Evolutionary conservation across 495 filamentous ascomycete species (phyloP).

Genomic region (Copromyces sp.): DNA sequence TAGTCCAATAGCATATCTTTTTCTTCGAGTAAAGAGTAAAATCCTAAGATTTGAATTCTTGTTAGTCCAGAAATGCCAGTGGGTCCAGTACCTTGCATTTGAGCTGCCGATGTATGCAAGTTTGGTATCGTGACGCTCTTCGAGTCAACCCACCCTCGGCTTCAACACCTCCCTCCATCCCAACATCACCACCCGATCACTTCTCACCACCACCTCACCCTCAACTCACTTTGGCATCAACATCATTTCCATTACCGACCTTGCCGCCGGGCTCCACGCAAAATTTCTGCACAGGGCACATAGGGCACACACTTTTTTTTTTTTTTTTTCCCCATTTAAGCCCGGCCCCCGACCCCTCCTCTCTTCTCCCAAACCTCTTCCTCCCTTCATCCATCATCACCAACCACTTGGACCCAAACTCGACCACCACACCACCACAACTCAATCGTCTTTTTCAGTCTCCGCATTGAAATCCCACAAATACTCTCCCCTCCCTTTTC

Average conservation of each 20-base stretch:
- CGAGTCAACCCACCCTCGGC: neutral
- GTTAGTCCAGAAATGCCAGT: neutral
- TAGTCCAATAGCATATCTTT: neutral
- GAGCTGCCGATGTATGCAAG: neutral
- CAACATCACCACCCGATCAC: neutral
- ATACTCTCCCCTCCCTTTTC: neutral
- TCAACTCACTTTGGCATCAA: neutral
- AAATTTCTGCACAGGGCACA: neutral
- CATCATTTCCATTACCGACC: neutral
- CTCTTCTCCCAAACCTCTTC: neutral
- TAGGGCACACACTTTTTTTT: neutral
- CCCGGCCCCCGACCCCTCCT: neutral
- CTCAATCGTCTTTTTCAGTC: neutral
- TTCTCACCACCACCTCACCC: neutral
- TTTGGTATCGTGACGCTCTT: neutral
- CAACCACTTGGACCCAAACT: neutral
- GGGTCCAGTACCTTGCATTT: neutral
- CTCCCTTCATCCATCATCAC: neutral
- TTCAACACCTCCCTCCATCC: neutral
- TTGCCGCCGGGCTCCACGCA: neutral
- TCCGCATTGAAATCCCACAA: neutral
- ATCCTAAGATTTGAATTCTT: neutral
- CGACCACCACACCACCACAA: neutral
- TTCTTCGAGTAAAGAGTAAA: neutral
- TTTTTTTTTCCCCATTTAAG: neutral